Evolutionary conservation across 2,329 filamentous ascomycete genomes (phyloP), one percentile per base, ranked within the genome.

Genomic region (Fusarium concolor): DNA sequence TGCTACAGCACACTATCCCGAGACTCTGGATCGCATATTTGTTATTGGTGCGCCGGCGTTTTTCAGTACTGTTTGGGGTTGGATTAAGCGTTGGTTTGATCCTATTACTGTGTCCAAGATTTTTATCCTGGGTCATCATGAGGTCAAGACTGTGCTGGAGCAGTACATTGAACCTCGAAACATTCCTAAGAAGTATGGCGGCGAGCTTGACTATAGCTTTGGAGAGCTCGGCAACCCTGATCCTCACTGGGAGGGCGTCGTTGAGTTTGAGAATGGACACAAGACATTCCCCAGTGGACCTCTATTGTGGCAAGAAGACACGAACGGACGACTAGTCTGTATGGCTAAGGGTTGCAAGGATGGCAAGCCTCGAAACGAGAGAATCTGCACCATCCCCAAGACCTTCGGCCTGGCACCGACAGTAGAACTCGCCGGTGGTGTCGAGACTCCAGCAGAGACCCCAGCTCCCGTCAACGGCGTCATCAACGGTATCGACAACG

Each of bases 71-170:
- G 92, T 97, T 62, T 95, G 94, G 94, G 89, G 92, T 70, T 97
- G 94, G 93, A 87, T 97, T 80, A 97, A 97, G 85, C 90, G 92
- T 75, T 97, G 94, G 94, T 97, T 97, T 75, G 92, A 94, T 81
- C 94, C 94, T 9, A 93, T 94, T 65, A 97, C 95, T 33, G 92
- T 94, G 5, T 96, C 93, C 74, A 98, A 98, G 83, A 97, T 98
- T 78, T 97, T 97, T 79, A 96, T 98, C 72, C 87, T 98, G 55
- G 85, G 85, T 46, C 83, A 88, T 10, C 76, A 87, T 56, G 93
- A 97, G 79, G 90, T 96, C 53, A 87, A 90, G 71, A 83, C 90
- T 17, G 95, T 93, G 3, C 87, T 98, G 26, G 87, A 90, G 68
- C 84, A 88, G 55, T 97, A 95, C 80, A 93, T 98, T 76, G 91